These are phyloP conservation scores for Syzygium oleosum DNA, from an alignment of 345 rosid species.

Conservation along the genomic window DNA sequence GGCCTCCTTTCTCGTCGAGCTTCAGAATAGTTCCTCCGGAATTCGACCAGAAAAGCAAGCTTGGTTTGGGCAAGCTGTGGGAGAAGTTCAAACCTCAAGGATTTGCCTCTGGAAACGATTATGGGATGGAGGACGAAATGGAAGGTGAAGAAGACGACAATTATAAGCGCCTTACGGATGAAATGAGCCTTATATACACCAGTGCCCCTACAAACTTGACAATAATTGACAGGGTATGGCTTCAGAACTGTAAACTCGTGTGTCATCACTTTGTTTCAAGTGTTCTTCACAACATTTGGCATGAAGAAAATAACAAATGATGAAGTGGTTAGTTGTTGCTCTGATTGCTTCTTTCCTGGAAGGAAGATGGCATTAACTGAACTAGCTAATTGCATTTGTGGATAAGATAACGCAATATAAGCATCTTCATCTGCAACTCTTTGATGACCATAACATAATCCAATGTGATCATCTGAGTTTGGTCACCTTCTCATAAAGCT, in stretches of 20 bases:
- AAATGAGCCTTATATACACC: constrained; percentile 77
- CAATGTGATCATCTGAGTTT: background rate
- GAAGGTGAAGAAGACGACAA: constrained; percentile 60
- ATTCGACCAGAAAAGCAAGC: constrained; percentile 1
- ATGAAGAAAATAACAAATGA: background rate
- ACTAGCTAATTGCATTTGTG: background rate
- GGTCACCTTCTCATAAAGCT: background rate
- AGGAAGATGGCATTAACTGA: background rate
- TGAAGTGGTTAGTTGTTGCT: background rate
- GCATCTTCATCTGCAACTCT: background rate
- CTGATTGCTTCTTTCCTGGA: background rate
- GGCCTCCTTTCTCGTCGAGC: constrained; percentile 25
- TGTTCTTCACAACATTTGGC: background rate
- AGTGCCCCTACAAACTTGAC: constrained; percentile 63
- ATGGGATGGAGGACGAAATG: constrained; percentile 17
- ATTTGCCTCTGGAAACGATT: background rate
- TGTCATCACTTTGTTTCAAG: background rate
- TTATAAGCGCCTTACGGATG: constrained; percentile 49
- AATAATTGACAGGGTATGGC: constrained; percentile 62
- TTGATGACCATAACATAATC: background rate
- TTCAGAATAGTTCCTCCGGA: constrained; percentile 43
- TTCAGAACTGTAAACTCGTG: background rate
- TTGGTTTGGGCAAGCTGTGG: constrained; percentile 10
- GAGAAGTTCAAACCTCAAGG: constrained; percentile 6
- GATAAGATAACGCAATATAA: background rate